Evolutionary conservation across 129 eudicot species (phyloP).

Genomic region (Tanacetum coccineum): DNA sequence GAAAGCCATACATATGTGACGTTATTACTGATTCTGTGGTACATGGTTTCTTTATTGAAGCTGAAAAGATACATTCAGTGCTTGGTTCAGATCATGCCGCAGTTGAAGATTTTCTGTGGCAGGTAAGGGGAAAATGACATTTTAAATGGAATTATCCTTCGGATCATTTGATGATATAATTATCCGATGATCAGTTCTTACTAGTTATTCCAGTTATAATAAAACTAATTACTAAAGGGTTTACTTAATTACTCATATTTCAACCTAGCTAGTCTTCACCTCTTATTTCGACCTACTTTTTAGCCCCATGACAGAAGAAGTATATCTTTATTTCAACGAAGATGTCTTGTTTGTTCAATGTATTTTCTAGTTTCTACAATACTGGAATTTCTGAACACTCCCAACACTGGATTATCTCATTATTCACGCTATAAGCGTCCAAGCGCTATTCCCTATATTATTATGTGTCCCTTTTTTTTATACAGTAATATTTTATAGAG

Average conservation of each 20-base stretch:
- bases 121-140: conserved; percentile 37
- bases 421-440: no score
- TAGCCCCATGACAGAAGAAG: neutral
- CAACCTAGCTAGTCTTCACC: neutral
- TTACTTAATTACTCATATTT: neutral
- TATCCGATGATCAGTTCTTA: neutral
- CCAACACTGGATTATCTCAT: no score
- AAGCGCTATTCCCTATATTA: no score
- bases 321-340: neutral
- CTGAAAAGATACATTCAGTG: conserved; percentile 58
- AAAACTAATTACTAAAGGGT: neutral
- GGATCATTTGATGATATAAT: neutral
- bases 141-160: neutral
- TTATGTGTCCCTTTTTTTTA: no score
- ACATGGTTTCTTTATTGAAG: conserved; percentile 74
- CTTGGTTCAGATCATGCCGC: conserved; percentile 58
- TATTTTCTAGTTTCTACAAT: neutral
- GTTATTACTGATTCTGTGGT: conserved; percentile 79
- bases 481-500: no score
- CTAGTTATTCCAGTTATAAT: neutral
- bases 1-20: conserved; percentile 85
- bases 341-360: neutral
- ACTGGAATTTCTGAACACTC: no score
- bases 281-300: neutral
- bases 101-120: conserved; percentile 87